phyloP scores from a whole-genome alignment of 331 rosid genomes.

The Erythrophleum ivorense region DNA sequence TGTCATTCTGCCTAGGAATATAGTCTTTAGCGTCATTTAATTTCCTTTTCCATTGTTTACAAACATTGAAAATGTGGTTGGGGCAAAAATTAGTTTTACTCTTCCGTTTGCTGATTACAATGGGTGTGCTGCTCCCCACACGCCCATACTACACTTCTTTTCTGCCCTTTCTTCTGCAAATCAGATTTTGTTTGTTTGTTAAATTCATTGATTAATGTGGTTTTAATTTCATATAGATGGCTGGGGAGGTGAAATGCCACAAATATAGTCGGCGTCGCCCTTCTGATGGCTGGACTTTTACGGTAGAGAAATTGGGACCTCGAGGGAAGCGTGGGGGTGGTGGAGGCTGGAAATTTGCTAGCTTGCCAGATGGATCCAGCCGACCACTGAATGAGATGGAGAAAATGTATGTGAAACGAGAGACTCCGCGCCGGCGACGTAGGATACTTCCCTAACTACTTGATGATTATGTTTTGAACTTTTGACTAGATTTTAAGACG shows the following conservation, averaged over 20 bases:
- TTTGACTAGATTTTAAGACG: constrained; percentile 8
- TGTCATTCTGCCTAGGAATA: neutral
- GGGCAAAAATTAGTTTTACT: no score
- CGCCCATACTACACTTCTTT: neutral
- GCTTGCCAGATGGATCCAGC: constrained; percentile 89
- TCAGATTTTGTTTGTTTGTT: neutral
- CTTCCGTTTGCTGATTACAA: neutral
- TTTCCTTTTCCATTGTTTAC: neutral
- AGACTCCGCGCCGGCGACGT: constrained; percentile 81
- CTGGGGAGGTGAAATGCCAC: constrained; percentile 89
- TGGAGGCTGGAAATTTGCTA: constrained; percentile 93
- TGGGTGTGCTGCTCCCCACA: neutral
- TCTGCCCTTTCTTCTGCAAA: constrained; percentile 11
- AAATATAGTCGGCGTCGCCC: constrained; percentile 78
- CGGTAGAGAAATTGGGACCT: constrained; percentile 82
- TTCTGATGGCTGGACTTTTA: constrained; percentile 82
- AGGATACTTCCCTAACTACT: constrained; percentile 76
- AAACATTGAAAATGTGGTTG: no score
- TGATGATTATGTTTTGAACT: constrained; percentile 1
- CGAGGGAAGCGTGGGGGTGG: constrained; percentile 84
- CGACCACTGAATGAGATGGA: constrained; percentile 86
- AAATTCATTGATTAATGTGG: constrained; percentile 27
- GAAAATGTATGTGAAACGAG: constrained; percentile 85
- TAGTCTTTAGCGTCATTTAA: neutral
- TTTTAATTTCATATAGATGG: constrained; percentile 60